phyloP scores from a whole-genome alignment of 345 rosid species.

The Lagerstroemia speciosa region DNA sequence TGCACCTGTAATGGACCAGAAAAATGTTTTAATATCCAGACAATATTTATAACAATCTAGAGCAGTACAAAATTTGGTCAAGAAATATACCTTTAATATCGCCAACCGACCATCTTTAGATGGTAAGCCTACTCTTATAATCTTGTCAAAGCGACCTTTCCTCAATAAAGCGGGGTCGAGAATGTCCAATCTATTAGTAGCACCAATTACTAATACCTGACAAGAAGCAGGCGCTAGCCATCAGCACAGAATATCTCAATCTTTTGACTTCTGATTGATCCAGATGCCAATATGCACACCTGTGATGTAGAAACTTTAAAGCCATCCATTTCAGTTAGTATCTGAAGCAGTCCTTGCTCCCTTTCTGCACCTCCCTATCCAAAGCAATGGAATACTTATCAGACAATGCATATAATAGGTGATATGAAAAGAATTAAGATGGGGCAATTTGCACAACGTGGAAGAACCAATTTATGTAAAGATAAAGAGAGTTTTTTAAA shows the following conservation, averaged over 20 bases:
- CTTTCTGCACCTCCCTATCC: constrained; percentile 95
- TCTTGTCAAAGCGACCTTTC: constrained; percentile 97
- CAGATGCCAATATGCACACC: constrained; percentile 20
- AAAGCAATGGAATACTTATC: constrained; percentile 14
- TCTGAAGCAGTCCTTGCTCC: constrained; percentile 97
- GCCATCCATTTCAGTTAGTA: constrained; percentile 97
- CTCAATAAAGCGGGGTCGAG: constrained; percentile 95
- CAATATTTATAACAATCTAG: background rate
- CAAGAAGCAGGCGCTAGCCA: background rate
- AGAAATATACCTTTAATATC: constrained; percentile 22
- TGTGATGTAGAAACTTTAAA: constrained; percentile 83
- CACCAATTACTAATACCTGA: constrained; percentile 91
- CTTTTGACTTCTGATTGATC: background rate
- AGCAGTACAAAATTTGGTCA: background rate
- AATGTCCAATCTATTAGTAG: constrained; percentile 91
- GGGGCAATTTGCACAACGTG: background rate
- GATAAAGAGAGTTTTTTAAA: background rate
- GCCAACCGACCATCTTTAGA: constrained; percentile 89
- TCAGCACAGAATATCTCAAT: background rate
- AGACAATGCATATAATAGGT: background rate
- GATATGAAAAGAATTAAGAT: background rate
- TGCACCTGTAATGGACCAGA: constrained; percentile 56
- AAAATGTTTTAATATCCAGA: background rate
- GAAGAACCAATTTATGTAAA: background rate
- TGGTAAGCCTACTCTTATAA: constrained; percentile 90